Conservation (phyloP, 768 basidiomycete species). For the Ramaria sp. region DNA sequence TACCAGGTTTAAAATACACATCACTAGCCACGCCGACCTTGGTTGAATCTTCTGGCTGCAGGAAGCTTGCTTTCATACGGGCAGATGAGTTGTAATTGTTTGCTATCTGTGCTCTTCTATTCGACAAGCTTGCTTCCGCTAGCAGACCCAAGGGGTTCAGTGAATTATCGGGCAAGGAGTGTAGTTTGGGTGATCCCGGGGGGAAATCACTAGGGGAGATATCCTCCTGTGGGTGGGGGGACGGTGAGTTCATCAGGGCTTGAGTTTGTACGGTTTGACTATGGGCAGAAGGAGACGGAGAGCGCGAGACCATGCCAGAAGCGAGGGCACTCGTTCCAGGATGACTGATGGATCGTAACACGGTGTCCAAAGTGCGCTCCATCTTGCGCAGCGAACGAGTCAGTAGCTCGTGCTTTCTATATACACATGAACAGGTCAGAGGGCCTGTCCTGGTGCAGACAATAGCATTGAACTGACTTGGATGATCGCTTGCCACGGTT, state of each 20-base stretch:
- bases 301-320: slow-evolving; percentile 72
- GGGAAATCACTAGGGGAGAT: slow-evolving; percentile 19
- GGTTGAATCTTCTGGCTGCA: slow-evolving; percentile 28
- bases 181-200: slow-evolving; percentile 72
- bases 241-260: slow-evolving; percentile 43
- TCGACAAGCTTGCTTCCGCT: slow-evolving; percentile 80
- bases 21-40: slow-evolving; percentile 75
- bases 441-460: too few species aligned
- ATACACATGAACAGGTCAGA: neutral
- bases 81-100: slow-evolving; percentile 11
- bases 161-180: slow-evolving; percentile 84
- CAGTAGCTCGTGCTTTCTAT: slow-evolving; percentile 75
- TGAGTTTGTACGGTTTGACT: slow-evolving; percentile 39
- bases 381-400: slow-evolving; percentile 79
- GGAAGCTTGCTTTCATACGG: slow-evolving; percentile 22
- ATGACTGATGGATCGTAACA: slow-evolving; percentile 80
- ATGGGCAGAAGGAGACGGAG: slow-evolving; percentile 50
- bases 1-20: slow-evolving; percentile 88
- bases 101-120: slow-evolving; percentile 47
- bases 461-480: slow-evolving; percentile 39
- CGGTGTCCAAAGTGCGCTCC: slow-evolving; percentile 88
- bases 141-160: slow-evolving; percentile 88
- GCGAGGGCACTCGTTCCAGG: slow-evolving; percentile 44
- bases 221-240: slow-evolving; percentile 31
- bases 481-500: slow-evolving; percentile 87